Conservation (phyloP, 352 stramenopile species). For the Aphanomyces stellatus region DNA sequence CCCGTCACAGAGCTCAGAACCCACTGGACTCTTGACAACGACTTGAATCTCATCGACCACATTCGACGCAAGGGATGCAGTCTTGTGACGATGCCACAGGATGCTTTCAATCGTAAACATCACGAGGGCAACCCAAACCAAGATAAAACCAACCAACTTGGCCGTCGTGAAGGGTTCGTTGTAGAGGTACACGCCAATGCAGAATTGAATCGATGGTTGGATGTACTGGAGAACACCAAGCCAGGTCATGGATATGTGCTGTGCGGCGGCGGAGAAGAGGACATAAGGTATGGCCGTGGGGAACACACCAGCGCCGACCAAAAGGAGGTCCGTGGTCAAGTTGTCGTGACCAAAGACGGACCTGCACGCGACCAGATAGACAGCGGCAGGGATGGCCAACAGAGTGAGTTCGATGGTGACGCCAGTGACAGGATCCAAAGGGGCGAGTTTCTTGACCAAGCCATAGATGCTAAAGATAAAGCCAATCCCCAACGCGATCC, state of each 20-base stretch:
- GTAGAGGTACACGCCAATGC: conserved; percentile 19
- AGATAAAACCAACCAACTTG: conserved; percentile 11
- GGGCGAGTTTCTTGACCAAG: conserved; percentile 16
- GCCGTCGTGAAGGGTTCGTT: conserved; percentile 8
- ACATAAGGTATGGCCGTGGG: conserved; percentile 2
- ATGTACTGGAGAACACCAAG: conserved; percentile 15
- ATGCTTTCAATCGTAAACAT: conserved; percentile 15
- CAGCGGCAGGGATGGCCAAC: not conserved
- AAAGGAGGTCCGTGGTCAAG: not conserved
- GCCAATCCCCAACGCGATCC: conserved; percentile 10
- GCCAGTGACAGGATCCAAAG: conserved; percentile 4
- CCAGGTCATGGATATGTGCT: conserved; percentile 9
- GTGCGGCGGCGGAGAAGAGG: conserved; percentile 11
- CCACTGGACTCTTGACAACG: too few relatives aligned
- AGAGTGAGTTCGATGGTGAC: conserved; percentile 4
- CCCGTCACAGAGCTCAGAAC: too few relatives aligned
- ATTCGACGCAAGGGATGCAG: not conserved
- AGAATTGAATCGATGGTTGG: not conserved
- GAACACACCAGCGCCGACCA: conserved; percentile 10
- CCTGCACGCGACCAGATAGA: not conserved
- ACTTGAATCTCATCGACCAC: too few relatives aligned
- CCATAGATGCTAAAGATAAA: conserved; percentile 15
- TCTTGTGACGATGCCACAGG: not conserved
- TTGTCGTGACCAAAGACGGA: not conserved
- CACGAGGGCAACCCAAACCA: conserved; percentile 10